phyloP scores from a whole-genome alignment of 805 yeast species.

The Kodamaea hsintzibuensis region DNA sequence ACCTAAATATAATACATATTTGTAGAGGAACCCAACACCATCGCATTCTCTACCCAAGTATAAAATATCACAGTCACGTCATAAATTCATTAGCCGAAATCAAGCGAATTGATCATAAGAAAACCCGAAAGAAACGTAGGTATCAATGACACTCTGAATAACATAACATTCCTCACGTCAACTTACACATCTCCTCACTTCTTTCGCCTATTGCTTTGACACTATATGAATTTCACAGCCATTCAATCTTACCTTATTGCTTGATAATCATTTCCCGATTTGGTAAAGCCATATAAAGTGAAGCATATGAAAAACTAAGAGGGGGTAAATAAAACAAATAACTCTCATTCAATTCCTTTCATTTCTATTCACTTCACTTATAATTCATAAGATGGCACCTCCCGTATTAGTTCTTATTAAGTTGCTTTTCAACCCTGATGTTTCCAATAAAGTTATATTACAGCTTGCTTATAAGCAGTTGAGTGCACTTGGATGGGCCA shows the following conservation, averaged over 20 bases:
- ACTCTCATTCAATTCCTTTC: background rate
- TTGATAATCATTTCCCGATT: background rate
- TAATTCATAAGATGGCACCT: conserved; percentile 20
- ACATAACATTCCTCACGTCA: background rate
- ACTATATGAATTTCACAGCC: no score
- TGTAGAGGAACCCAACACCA: no score
- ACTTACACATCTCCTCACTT: background rate
- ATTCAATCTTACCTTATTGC: background rate
- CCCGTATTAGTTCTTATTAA: conserved; percentile 31
- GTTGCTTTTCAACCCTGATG: conserved; percentile 39
- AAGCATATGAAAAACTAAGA: conserved; percentile 3
- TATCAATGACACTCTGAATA: background rate
- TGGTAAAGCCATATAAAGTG: background rate
- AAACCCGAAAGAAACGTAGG: background rate
- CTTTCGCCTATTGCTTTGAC: no score
- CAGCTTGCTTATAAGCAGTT: conserved; percentile 37
- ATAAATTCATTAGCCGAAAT: background rate
- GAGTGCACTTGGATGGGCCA: conserved; percentile 35
- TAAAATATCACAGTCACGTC: background rate
- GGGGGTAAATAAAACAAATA: background rate
- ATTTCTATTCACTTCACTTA: background rate
- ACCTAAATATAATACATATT: no score
- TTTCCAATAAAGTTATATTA: conserved; percentile 39
- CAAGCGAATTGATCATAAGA: background rate
- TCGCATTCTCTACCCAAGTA: background rate